phyloP scores from a whole-genome alignment of 441 rosid species.

The Pelargonium australe region DNA sequence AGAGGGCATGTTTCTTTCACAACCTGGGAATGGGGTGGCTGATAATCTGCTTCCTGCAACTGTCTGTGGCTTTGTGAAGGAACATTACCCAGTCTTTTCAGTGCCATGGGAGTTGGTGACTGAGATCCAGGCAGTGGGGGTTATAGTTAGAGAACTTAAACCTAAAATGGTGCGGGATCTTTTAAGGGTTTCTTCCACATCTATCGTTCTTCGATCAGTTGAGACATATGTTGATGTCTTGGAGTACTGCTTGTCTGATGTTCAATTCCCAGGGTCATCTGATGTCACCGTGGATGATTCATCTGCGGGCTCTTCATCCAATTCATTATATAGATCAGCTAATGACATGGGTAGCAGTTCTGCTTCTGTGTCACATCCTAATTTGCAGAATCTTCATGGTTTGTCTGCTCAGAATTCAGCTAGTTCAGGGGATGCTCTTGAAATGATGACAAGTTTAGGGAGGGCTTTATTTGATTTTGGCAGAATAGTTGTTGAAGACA shows the following conservation, averaged over 20 bases:
- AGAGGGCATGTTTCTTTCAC: slow-evolving; percentile 98
- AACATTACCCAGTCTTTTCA: slow-evolving; percentile 91
- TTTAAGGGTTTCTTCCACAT: slow-evolving; percentile 54
- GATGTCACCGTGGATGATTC: slow-evolving; percentile 30
- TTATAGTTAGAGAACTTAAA: slow-evolving; percentile 71
- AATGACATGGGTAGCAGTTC: slow-evolving; percentile 38
- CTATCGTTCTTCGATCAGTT: slow-evolving; percentile 72
- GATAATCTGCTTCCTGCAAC: slow-evolving; percentile 84
- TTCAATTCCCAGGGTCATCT: slow-evolving; percentile 46
- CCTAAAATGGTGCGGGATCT: slow-evolving; percentile 98
- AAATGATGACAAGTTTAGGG: slow-evolving; percentile 91
- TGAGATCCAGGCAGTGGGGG: slow-evolving; percentile 81
- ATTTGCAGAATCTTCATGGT: slow-evolving; percentile 28
- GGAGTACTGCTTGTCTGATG: slow-evolving; percentile 92
- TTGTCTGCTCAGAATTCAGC: slow-evolving; percentile 41
- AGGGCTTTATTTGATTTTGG: slow-evolving; percentile 96
- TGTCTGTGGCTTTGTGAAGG: slow-evolving; percentile 94
- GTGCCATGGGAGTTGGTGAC: slow-evolving; percentile 92
- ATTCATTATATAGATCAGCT: slow-evolving; percentile 23
- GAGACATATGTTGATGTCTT: slow-evolving; percentile 87
- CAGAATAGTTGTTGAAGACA: slow-evolving; percentile 92
- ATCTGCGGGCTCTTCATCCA: slow-evolving; percentile 24
- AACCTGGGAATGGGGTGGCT: slow-evolving; percentile 80
- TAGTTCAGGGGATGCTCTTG: slow-evolving; percentile 95
- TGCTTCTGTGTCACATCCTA: slow-evolving; percentile 32